Percentiles rank a stretch among this genome's conserved stretches.
These are phyloP conservation scores for Mucuna pruriens DNA, from an alignment of 306 rosid genomes.

Conservation along the genomic window DNA sequence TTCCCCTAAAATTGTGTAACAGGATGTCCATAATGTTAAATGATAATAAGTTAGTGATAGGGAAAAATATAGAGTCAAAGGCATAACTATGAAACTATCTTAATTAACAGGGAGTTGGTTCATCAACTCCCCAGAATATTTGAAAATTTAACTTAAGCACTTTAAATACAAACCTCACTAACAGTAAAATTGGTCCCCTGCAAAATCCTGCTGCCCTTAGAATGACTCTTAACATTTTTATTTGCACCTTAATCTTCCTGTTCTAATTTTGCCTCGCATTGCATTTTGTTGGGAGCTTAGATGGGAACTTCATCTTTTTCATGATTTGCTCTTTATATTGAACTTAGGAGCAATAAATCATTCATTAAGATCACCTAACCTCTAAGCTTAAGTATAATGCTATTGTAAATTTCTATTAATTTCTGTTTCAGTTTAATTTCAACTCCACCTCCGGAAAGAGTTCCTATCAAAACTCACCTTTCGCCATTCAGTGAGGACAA, in stretches of 20 bases:
- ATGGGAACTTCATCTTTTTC: slow-evolving; percentile 1
- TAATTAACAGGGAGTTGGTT: slow-evolving; percentile 2
- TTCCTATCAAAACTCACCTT: slow-evolving; percentile 89
- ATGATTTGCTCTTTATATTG: not conserved
- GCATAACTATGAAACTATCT: not conserved
- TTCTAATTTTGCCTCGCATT: slow-evolving; percentile 26
- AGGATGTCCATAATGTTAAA: not conserved
- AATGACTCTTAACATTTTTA: not conserved
- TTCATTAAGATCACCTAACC: slow-evolving; percentile 18
- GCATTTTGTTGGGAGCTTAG: slow-evolving; percentile 15
- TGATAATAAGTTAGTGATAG: not conserved
- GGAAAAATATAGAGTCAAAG: not conserved
- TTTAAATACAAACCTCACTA: not conserved
- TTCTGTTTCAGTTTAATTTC: slow-evolving; percentile 80
- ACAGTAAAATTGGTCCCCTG: not conserved
- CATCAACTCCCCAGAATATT: not conserved
- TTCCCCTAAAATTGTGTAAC: not conserved
- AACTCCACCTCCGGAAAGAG: slow-evolving; percentile 98
- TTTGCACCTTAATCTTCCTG: slow-evolving; percentile 21
- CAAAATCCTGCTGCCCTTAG: not conserved
- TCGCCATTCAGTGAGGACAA: slow-evolving; percentile 76
- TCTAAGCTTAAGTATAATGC: slow-evolving; percentile 33
- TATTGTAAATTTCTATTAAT: slow-evolving; percentile 27
- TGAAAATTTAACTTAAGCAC: slow-evolving; percentile 29
- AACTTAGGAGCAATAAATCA: slow-evolving; percentile 13